Evolutionary conservation across 441 rosid species (phyloP).

Genomic region (Metrosideros polymorpha): DNA sequence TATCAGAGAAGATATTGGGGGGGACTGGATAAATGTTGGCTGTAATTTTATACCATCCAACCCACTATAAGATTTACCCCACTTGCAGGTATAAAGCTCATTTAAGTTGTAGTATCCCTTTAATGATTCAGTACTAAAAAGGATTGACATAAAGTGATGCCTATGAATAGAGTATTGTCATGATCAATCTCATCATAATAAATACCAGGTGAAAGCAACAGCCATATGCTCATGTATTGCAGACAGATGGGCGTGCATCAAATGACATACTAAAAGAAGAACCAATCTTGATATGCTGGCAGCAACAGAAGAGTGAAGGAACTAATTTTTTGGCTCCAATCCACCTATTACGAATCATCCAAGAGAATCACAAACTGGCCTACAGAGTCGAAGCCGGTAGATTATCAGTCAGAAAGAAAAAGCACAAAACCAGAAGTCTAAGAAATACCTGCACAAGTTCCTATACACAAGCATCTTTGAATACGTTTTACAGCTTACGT

Average conservation of each 20-base stretch:
- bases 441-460: not conserved
- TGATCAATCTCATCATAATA: not conserved
- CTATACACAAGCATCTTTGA: not conserved
- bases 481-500: not conserved
- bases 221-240: not conserved
- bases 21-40: not conserved
- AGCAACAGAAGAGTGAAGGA: not conserved
- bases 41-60: not conserved
- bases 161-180: no score
- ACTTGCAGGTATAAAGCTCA: not conserved
- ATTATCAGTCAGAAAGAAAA: not conserved
- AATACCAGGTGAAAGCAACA: not conserved
- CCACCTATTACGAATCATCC: not conserved
- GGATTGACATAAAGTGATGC: not conserved
- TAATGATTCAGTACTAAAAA: not conserved
- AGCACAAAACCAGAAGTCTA: not conserved
- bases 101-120: not conserved
- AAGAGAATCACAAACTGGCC: not conserved
- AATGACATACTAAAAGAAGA: not conserved
- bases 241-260: not conserved
- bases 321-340: not conserved
- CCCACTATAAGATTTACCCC: not conserved
- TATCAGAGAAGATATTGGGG: not conserved
- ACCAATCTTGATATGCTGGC: not conserved
- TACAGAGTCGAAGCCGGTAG: not conserved